Conservation (phyloP, 2,329 filamentous ascomycete genomes). For the Beauveria australis region DNA sequence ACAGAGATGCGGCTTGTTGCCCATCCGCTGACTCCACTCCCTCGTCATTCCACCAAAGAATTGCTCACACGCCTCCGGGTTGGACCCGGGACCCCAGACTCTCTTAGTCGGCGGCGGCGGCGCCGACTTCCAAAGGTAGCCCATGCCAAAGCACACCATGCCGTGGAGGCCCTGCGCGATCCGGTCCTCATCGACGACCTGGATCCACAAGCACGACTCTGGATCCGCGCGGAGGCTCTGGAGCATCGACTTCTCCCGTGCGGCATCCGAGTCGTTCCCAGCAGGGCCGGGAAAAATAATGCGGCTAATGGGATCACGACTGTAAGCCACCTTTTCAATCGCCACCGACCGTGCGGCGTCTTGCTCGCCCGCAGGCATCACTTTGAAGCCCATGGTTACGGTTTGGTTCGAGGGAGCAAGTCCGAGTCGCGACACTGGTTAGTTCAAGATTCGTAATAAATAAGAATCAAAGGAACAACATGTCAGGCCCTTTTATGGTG, state of each 20-base stretch:
- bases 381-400: conserved; percentile 5
- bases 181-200: conserved; percentile 28
- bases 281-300: conserved; percentile 25
- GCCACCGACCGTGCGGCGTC: conserved; percentile 8
- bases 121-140: conserved; percentile 24
- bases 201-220: conserved; percentile 24
- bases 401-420: neutral
- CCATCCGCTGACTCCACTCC: conserved; percentile 23
- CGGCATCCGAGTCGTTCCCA: conserved; percentile 13
- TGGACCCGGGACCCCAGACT: conserved; percentile 22
- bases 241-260: conserved; percentile 17
- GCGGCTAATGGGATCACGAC: conserved; percentile 17
- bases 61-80: conserved; percentile 25
- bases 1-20: conserved; percentile 28
- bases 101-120: conserved; percentile 19
- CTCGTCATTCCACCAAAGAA: conserved; percentile 24
- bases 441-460: neutral
- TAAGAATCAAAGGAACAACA: neutral
- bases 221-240: conserved; percentile 17
- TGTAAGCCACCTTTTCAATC: conserved; percentile 10
- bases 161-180: conserved; percentile 19
- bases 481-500: neutral
- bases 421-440: too few relatives aligned
- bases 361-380: conserved; percentile 2
- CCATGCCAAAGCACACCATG: conserved; percentile 28